A percentile compares a stretch with the other conserved stretches of the same genome.
phyloP scores from a whole-genome alignment of 2,329 filamentous ascomycete species.

The Aspergillus transmontanensis region DNA sequence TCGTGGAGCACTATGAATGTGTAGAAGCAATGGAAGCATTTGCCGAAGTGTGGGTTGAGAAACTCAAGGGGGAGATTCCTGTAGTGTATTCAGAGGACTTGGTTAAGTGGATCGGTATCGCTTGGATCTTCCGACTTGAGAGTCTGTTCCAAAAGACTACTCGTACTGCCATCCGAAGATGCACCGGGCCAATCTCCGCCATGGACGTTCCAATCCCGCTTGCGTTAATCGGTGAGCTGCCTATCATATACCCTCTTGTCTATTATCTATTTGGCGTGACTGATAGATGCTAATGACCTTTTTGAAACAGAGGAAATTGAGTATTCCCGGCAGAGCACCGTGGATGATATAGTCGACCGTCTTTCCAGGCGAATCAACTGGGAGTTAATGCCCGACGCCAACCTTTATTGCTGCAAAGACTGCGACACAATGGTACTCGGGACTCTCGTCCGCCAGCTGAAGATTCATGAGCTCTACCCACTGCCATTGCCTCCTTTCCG shows the following conservation, averaged over 20 bases:
- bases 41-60: conserved; percentile 46
- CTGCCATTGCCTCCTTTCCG: not conserved
- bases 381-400: not conserved
- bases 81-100: not conserved
- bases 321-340: not conserved
- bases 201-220: not conserved
- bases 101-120: conserved; percentile 24
- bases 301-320: not conserved
- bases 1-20: conserved; percentile 49
- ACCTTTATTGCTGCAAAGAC: conserved; percentile 1
- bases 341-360: not conserved
- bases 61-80: conserved; percentile 11
- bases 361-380: conserved; percentile 5
- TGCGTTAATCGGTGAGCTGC: not conserved
- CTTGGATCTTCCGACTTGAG: conserved; percentile 4
- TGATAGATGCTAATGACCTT: not conserved
- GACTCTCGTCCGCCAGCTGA: not conserved
- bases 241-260: not conserved
- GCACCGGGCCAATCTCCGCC: not conserved
- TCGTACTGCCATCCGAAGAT: conserved; percentile 2
- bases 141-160: conserved; percentile 5
- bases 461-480: conserved; percentile 4
- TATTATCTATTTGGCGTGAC: not conserved
- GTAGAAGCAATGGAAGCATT: conserved; percentile 48
- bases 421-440: conserved; percentile 9